phyloP scores from a whole-genome alignment of 805 yeast species.

The Kregervanrija fluxuum region DNA sequence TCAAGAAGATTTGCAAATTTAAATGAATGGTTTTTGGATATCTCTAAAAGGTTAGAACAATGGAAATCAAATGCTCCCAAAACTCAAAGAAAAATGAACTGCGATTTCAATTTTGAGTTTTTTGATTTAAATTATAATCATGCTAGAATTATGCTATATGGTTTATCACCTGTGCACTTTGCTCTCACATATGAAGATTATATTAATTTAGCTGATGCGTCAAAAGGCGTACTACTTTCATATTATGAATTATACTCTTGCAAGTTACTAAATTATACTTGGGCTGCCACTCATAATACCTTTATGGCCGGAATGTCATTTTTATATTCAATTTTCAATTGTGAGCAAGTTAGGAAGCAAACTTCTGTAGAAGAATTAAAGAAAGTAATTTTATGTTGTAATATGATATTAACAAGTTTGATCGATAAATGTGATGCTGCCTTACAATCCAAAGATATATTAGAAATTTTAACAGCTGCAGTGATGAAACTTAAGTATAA shows the following conservation, averaged over 20 bases:
- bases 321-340: conserved; percentile 67
- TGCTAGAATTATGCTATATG: conserved; percentile 63
- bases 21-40: conserved; percentile 55
- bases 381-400: conserved; percentile 39
- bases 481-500: conserved; percentile 51
- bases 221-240: conserved; percentile 57
- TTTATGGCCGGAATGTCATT: conserved; percentile 88
- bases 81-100: conserved; percentile 53
- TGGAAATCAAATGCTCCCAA: conserved; percentile 61
- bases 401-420: conserved; percentile 52
- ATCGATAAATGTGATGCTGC: conserved; percentile 77
- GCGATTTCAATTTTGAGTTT: conserved; percentile 64
- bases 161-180: conserved; percentile 66
- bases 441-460: conserved; percentile 57
- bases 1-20: conserved; percentile 54
- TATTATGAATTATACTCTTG: conserved; percentile 52
- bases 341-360: conserved; percentile 42
- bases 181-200: conserved; percentile 48
- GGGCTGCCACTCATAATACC: conserved; percentile 88
- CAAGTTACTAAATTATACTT: conserved; percentile 69
- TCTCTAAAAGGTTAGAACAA: conserved; percentile 42
- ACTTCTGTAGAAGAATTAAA: conserved; percentile 46
- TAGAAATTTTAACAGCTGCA: conserved; percentile 65
- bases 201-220: conserved; percentile 49
- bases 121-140: conserved; percentile 74